Evolutionary conservation across 83 land plant genomes (phyloP), one percentile per base, ranked within the genome.

Genomic region (Diphasiastrum complanatum): DNA sequence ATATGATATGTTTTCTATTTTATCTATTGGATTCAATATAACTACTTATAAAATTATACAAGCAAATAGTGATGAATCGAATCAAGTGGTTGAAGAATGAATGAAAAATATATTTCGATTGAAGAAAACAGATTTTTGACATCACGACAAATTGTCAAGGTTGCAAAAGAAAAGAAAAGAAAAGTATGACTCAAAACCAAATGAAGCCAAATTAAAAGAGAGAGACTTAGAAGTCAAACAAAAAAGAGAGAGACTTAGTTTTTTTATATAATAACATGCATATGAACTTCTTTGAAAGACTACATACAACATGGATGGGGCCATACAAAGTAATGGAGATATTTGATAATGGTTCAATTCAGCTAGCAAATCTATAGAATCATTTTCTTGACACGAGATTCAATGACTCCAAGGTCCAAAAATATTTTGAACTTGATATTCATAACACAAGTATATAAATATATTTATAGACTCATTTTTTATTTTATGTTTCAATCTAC

Each of bases 311-410:
- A 14, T 53, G 57, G 57, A 22, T 53, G 32, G 57, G 57, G 26
- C 57, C 57, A n/a, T 53, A 16, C n/a, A 5, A 4, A 26, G 57
- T 53, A 33, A 53, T 3, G 57, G 57, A 53, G 31, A 33, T 53
- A 26, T 53, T 53, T 26, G 57, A 53, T 4, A 53, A 53, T 24
- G 57, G 57, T 11, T 53, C 57, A 26, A 10, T 53, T 18, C 57
- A 53, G 4, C n/a, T 53, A 33, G 43, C 8, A 40, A 40, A 8
- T 40, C 43, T 40, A n/a, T n/a, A n/a, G n/a, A n/a, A n/a, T n/a
- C n/a, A n/a, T n/a, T n/a, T n/a, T n/a, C n/a, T n/a, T n/a, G n/a
- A n/a, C n/a, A n/a, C n/a, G n/a, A n/a, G n/a, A n/a, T n/a, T n/a
- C n/a, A n/a, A n/a, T n/a, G n/a, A n/a, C n/a, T n/a, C n/a, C n/a